These are phyloP conservation scores for Telfairia occidentalis DNA, from an alignment of 331 rosid species.

Conservation along the genomic window DNA sequence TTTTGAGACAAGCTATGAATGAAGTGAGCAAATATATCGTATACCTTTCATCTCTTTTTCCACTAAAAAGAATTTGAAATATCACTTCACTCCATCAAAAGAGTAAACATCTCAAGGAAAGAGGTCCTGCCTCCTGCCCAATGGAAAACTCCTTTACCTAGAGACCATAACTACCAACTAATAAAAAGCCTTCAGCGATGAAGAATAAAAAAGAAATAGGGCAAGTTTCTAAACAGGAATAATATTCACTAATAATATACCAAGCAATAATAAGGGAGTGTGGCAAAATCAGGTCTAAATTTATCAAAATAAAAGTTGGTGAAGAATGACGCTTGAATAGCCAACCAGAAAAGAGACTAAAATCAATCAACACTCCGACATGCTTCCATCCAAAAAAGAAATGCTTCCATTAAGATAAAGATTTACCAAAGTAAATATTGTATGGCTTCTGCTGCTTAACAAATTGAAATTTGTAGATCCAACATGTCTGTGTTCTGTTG, in stretches of 20 bases:
- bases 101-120: neutral
- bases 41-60: neutral
- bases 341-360: neutral
- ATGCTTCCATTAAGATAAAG: conserved; percentile 19
- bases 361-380: conserved; percentile 11
- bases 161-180: neutral
- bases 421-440: conserved; percentile 83
- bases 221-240: neutral
- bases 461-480: conserved; percentile 94
- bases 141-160: neutral
- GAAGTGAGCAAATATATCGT: neutral
- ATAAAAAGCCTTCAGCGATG: neutral
- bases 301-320: neutral
- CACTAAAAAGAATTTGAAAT: neutral
- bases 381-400: conserved; percentile 15
- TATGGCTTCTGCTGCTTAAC: conserved; percentile 98
- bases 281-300: neutral
- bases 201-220: neutral
- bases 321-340: neutral
- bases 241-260: neutral
- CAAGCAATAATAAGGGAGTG: neutral
- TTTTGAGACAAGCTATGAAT: neutral
- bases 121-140: neutral
- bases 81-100: neutral
- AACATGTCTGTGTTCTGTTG: conserved; percentile 94